Evolutionary conservation across 108 stramenopile genomes (phyloP).

Genomic region (Nitzschia sp.): DNA sequence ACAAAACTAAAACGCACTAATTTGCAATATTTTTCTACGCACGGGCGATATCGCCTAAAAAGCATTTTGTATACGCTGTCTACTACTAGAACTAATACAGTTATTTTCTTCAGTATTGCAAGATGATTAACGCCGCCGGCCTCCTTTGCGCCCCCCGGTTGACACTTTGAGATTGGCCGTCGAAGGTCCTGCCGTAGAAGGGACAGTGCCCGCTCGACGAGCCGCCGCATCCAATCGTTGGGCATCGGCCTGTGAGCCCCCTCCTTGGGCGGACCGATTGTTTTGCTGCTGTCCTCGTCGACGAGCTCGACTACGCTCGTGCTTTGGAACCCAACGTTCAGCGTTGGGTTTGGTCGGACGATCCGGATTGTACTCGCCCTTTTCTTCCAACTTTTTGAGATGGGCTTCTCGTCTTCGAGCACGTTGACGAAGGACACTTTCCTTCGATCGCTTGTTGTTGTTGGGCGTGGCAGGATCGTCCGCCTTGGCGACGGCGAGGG

Average conservation of each 20-base stretch:
- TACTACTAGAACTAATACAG: no score
- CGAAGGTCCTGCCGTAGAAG: conserved; percentile 28
- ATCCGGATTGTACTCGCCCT: conserved; percentile 77
- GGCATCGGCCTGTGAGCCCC: conserved; percentile 84
- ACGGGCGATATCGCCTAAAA: no score
- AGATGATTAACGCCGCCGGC: no score
- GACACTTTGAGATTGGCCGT: conserved; percentile 39
- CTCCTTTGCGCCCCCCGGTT: conserved; percentile 26
- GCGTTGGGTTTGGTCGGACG: conserved; percentile 89
- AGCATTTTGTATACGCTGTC: no score
- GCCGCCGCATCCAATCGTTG: conserved; percentile 90
- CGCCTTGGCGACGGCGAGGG: conserved; percentile 11
- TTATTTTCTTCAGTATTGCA: no score
- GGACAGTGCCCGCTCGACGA: conserved; percentile 64
- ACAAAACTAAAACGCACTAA: background rate
- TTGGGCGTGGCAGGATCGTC: conserved; percentile 22
- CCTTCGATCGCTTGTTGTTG: conserved; percentile 50
- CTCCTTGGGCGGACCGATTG: conserved; percentile 53
- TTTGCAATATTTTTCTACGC: background rate
- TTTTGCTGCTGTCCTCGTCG: conserved; percentile 68
- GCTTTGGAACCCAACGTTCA: conserved; percentile 95
- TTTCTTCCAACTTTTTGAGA: conserved; percentile 52
- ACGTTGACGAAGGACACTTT: conserved; percentile 67
- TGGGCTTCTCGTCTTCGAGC: conserved; percentile 66
- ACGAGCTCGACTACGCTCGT: conserved; percentile 84